phyloP scores from a whole-genome alignment of 768 basidiomycete genomes.

The Lyophyllum semitale region DNA sequence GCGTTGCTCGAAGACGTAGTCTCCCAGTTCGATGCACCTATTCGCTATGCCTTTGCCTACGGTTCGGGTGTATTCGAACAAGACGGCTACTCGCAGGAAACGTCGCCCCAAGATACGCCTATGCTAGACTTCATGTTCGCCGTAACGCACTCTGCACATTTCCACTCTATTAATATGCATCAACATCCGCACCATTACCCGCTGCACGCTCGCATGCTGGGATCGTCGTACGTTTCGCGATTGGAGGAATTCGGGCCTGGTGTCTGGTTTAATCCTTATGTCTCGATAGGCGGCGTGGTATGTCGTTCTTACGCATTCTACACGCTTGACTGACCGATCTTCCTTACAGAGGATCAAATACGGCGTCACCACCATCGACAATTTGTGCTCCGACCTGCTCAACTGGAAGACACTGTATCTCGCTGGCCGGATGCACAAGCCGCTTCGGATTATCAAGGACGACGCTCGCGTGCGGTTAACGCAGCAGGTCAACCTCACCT shows the following conservation, averaged over 20 bases:
- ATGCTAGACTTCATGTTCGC: conserved; percentile 98
- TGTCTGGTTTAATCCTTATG: conserved; percentile 95
- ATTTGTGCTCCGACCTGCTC: conserved; percentile 84
- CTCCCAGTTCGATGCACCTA: conserved; percentile 80
- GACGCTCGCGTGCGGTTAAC: conserved; percentile 90
- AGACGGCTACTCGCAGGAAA: conserved; percentile 61
- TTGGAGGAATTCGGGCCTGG: conserved; percentile 80
- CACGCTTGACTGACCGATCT: neutral
- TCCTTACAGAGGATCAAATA: conserved; percentile 85
- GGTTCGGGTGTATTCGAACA: conserved; percentile 96
- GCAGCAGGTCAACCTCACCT: conserved; percentile 91
- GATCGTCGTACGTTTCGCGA: conserved; percentile 78
- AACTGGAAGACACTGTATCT: conserved; percentile 94
- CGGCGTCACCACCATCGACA: conserved; percentile 90
- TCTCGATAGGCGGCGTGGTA: conserved; percentile 83
- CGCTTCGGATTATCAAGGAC: conserved; percentile 88
- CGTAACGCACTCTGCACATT: conserved; percentile 89
- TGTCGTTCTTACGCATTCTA: conserved; percentile 19
- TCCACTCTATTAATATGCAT: conserved; percentile 94
- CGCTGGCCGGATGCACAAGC: conserved; percentile 97
- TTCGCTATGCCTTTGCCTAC: conserved; percentile 97
- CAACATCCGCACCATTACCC: conserved; percentile 93
- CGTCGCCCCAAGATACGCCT: conserved; percentile 44
- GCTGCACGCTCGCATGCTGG: conserved; percentile 80
- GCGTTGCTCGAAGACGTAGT: conserved; percentile 82